Base-by-base conservation (phyloP, 2,329 filamentous ascomycete species). In the Acephala macrosclerotiorum region DNA sequence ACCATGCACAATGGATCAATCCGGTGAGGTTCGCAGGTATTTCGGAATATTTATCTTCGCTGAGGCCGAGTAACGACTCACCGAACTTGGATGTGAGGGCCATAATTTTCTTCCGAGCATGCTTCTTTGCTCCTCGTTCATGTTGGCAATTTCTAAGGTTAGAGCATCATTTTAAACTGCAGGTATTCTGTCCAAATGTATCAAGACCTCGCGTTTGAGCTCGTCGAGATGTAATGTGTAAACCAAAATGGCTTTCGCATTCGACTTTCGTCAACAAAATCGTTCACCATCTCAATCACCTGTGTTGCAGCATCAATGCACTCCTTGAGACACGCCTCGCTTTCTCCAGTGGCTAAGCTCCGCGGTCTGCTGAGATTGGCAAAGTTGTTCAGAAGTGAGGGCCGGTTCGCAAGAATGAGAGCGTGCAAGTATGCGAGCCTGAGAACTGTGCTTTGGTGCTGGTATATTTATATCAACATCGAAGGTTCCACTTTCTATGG, bases 341-440 rank as follows among this genome's bases (percentile, higher is more conserved):
- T 53, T 75, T 72, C 22, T 62, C 74, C 68, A 16, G 73, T 58
- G 22, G 74, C 26, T 56, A 49, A 56, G 29, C 66, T 61, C 20
- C 67, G 56, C 36, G 77, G 56, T 42, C 76, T 49, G 63, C 78
- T 74, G 14, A 79, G 68, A 26, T 71, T 75, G 2, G 79, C 76
- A 55, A 79, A 80, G 68, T 79, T 78, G 26, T 77, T 76, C 0
- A 88, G 77, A 0, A 88, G 78, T 53, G 87, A 85, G 0, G 84
- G 81, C 0, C 86, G 81, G 56, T 85, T 86, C 7, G 84, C 81
- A 20, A 88, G 80, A 71, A 89, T 85, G 9, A 85, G 78, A 2
- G 85, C 84, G 61, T 88, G 86, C 4, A 80, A 82, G 67, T 87
- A 82, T 0, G 84, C 84, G 0, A 88, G 76, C 45, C 82, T 83